These are phyloP conservation scores for Trichocomaceae sp. DNA, from an alignment of 2,329 filamentous ascomycete genomes.

Conservation along the genomic window DNA sequence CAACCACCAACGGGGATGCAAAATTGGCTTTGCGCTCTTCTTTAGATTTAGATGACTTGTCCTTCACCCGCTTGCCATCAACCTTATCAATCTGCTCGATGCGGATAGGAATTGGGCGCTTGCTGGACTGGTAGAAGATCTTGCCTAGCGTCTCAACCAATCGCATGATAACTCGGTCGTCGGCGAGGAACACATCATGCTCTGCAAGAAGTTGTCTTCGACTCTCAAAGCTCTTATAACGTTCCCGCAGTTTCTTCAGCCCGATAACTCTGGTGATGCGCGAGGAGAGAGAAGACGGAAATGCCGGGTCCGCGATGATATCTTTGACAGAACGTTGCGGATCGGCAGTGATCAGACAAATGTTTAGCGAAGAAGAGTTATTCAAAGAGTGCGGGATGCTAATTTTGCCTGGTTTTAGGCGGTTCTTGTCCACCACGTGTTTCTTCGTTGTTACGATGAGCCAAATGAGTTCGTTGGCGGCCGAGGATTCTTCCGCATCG, in stretches of 20 bases:
- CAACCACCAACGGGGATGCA: constrained; percentile 59
- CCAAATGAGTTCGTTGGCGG: constrained; percentile 52
- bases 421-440: constrained; percentile 64
- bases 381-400: constrained; percentile 69
- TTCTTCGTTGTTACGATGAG: constrained; percentile 59
- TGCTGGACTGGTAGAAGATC: constrained; percentile 82
- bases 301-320: constrained; percentile 66
- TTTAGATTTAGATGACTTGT: constrained; percentile 34
- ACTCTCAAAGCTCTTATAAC: constrained; percentile 83
- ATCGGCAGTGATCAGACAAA: constrained; percentile 82
- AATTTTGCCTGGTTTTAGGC: constrained; percentile 79
- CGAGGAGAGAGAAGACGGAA: constrained; percentile 59
- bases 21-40: constrained; percentile 41
- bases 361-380: constrained; percentile 56
- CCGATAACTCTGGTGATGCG: constrained; percentile 73
- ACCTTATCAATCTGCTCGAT: constrained; percentile 60
- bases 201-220: constrained; percentile 75
- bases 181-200: constrained; percentile 89
- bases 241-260: constrained; percentile 75
- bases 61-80: constrained; percentile 55
- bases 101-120: constrained; percentile 78
- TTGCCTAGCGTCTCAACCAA: constrained; percentile 79
- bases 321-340: constrained; percentile 87
- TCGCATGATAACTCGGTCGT: constrained; percentile 69
- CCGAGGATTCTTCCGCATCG: constrained; percentile 39